phyloP scores from a whole-genome alignment of 2,329 filamentous ascomycete species.

The Sarocladiaceae sp. region DNA sequence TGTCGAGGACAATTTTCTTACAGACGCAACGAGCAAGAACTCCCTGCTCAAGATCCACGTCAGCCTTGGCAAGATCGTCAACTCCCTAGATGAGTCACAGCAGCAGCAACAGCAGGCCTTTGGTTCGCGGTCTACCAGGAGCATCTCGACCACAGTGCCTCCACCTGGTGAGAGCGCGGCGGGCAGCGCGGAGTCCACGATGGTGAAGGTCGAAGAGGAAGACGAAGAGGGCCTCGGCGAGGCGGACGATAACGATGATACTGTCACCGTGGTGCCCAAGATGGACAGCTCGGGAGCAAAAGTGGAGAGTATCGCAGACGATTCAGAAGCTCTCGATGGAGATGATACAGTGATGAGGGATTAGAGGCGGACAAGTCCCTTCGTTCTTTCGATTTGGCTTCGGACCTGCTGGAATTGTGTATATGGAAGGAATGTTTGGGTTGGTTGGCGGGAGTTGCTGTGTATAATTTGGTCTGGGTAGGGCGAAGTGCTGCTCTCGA shows the following conservation, averaged over 20 bases:
- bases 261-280: constrained; percentile 23
- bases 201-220: constrained; percentile 27
- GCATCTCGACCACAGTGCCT: constrained; percentile 29
- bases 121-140: constrained; percentile 35
- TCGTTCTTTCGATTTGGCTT: too few species aligned
- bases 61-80: constrained; percentile 61
- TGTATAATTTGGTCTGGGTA: too few species aligned
- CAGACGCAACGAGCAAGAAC: constrained; percentile 56
- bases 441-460: too few species aligned
- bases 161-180: constrained; percentile 26
- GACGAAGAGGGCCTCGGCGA: constrained; percentile 46
- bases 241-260: constrained; percentile 32
- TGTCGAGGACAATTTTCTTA: constrained; percentile 54
- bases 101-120: constrained; percentile 10
- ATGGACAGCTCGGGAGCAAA: constrained; percentile 28
- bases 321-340: constrained; percentile 28
- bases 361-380: too few species aligned
- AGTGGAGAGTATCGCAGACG: constrained; percentile 33
- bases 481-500: too few species aligned
- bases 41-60: constrained; percentile 64
- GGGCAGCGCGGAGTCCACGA: constrained; percentile 35
- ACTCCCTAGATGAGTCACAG: constrained; percentile 44
- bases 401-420: too few species aligned
- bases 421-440: too few species aligned
- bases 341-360: constrained; percentile 14